Evolutionary conservation across 345 rosid species (phyloP).

Genomic region (Kandelia obovata): DNA sequence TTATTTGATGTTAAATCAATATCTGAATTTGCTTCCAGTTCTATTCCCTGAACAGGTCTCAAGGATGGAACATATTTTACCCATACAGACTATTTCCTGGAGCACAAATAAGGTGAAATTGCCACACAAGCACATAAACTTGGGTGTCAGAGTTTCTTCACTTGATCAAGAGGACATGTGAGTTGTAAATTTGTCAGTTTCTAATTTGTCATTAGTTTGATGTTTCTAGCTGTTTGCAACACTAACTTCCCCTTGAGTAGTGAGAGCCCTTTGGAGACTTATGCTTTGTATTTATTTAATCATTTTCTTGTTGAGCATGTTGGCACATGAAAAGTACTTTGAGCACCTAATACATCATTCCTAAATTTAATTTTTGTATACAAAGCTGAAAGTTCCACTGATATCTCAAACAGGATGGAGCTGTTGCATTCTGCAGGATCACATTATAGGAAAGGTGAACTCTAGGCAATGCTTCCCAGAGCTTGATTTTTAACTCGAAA

Average conservation of each 20-base stretch:
- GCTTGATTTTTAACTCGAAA: background rate
- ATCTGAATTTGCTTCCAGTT: constrained; percentile 55
- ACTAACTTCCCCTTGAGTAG: background rate
- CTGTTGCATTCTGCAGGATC: constrained; percentile 37
- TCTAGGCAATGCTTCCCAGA: background rate
- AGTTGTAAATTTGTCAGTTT: constrained; percentile 31
- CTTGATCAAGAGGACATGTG: constrained; percentile 62
- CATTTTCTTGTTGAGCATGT: background rate
- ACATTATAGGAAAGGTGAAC: constrained; percentile 38
- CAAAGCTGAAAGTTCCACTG: constrained; percentile 16
- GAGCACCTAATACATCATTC: background rate
- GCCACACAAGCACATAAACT: constrained; percentile 40
- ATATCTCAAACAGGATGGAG: constrained; percentile 44
- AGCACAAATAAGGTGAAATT: constrained; percentile 32
- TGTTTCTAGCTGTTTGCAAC: background rate
- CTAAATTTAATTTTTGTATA: background rate
- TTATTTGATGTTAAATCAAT: constrained; percentile 21
- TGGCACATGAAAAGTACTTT: background rate
- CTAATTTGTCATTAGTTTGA: background rate
- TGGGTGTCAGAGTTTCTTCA: constrained; percentile 72
- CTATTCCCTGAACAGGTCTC: constrained; percentile 80
- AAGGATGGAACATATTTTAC: constrained; percentile 65
- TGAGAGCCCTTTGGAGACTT: background rate
- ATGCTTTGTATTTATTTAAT: background rate
- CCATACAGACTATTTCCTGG: constrained; percentile 48